Evolutionary conservation across 805 yeast genomes (phyloP).

Genomic region (Brettanomyces anomalus): DNA sequence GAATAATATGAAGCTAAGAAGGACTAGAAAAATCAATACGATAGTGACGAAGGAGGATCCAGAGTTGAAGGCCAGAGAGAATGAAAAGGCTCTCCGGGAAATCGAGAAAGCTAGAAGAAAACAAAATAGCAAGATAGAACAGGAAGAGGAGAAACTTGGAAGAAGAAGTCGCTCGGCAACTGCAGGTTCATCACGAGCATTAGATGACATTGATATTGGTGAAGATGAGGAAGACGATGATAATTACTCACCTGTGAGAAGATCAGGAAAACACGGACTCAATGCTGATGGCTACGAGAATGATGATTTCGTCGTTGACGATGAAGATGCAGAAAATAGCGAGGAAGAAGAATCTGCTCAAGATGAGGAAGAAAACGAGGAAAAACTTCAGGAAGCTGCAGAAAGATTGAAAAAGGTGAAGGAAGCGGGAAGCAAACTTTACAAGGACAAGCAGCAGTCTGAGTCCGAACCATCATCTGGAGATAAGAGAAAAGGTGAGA

Average conservation of each 20-base stretch:
- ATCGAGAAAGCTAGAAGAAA: constrained; percentile 58
- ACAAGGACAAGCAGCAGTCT: constrained; percentile 37
- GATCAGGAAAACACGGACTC: constrained; percentile 7
- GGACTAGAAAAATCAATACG: constrained; percentile 39
- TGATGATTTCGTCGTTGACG: constrained; percentile 29
- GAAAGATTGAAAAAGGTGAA: constrained; percentile 49
- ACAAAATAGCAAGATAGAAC: constrained; percentile 40
- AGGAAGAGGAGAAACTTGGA: constrained; percentile 51
- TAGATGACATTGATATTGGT: constrained; percentile 36
- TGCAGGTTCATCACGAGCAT: constrained; percentile 24
- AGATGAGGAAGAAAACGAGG: constrained; percentile 23
- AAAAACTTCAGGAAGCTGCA: constrained; percentile 42
- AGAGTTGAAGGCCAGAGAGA: constrained; percentile 52
- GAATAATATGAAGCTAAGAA: constrained; percentile 34
- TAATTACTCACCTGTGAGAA: constrained; percentile 11
- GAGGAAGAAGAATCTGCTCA: constrained; percentile 6
- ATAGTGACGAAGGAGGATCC: constrained; percentile 57
- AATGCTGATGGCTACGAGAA: constrained; percentile 21
- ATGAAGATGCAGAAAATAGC: constrained; percentile 24
- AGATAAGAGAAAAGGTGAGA: constrained; percentile 35
- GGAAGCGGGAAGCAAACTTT: constrained; percentile 45
- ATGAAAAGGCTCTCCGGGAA: constrained; percentile 60
- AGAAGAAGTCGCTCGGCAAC: constrained; percentile 27
- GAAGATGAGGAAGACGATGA: constrained; percentile 25
- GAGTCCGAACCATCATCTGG: constrained; percentile 39